A percentile compares a stretch with the other conserved stretches of the same genome.
Evolutionary conservation across 495 filamentous ascomycete genomes (phyloP).

Genomic region (Schizothecium vesticola): DNA sequence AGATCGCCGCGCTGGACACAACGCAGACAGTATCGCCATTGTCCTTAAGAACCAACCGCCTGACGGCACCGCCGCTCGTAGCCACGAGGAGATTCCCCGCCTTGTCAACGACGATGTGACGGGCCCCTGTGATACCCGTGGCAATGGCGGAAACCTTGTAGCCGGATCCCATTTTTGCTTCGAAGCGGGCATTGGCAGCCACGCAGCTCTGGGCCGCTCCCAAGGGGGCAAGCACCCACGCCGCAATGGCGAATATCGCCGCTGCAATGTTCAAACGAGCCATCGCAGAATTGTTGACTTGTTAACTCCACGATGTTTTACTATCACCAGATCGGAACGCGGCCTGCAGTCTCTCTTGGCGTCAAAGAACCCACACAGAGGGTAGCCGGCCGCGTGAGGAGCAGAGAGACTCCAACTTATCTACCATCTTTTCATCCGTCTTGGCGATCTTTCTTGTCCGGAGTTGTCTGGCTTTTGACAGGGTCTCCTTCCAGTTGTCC

Average conservation of each 20-base stretch:
- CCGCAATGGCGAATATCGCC: not conserved
- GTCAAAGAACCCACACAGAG: not conserved
- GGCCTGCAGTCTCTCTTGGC: not conserved
- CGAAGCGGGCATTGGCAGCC: conserved; percentile 8
- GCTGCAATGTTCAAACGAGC: not conserved
- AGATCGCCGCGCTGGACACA: conserved; percentile 34
- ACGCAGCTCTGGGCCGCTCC: conserved; percentile 17
- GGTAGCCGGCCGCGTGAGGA: not conserved
- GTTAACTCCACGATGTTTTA: not conserved
- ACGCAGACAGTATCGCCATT: conserved; percentile 45
- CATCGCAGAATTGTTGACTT: not conserved
- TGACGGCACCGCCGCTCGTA: conserved; percentile 46
- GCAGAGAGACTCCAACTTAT: not conserved
- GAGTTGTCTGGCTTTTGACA: not conserved
- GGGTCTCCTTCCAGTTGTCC: not conserved
- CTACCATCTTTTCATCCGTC: not conserved
- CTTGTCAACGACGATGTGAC: conserved; percentile 52
- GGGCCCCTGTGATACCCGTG: conserved; percentile 44
- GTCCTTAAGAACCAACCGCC: conserved; percentile 43
- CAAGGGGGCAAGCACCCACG: conserved; percentile 3
- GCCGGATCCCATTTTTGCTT: conserved; percentile 45
- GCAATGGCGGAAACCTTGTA: conserved; percentile 47
- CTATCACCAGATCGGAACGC: not conserved
- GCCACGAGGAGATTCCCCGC: conserved; percentile 54
- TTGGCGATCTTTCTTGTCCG: not conserved